These are phyloP conservation scores for Toxoplasma gondii DNA, from an alignment of 169 alveolate genomes.

Conservation along the genomic window DNA sequence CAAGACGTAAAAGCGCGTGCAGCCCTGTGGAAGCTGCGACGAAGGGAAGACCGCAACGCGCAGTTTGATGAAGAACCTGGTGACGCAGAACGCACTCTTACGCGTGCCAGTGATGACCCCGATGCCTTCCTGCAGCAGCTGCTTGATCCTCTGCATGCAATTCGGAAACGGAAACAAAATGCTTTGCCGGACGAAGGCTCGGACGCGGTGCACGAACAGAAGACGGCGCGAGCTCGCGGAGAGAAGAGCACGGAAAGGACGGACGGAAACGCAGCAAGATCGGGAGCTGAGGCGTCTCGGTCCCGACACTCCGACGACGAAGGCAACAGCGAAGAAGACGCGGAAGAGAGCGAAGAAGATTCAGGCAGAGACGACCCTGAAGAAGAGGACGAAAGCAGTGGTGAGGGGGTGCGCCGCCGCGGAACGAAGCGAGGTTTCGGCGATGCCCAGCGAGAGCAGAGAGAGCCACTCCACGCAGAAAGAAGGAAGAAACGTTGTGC, in stretches of 20 bases:
- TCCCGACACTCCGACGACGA: not conserved
- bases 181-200: not conserved
- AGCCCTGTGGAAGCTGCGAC: not conserved
- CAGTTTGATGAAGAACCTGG: not conserved
- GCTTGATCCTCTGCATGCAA: not conserved
- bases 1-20: slow-evolving; percentile 2
- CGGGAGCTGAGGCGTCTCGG: not conserved
- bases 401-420: not conserved
- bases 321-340: not conserved
- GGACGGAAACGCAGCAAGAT: not conserved
- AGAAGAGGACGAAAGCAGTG: not conserved
- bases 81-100: not conserved
- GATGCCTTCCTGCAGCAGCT: not conserved
- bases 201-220: no score
- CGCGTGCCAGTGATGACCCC: not conserved
- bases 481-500: no score
- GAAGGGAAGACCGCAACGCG: not conserved
- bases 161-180: not conserved
- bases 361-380: slow-evolving; percentile 2
- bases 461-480: not conserved
- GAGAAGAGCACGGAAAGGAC: not conserved
- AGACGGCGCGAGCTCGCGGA: not conserved
- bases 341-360: not conserved
- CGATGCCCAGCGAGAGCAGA: not conserved
- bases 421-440: not conserved